Percentiles rank a stretch among this genome's conserved stretches.
Evolutionary conservation across 108 stramenopile genomes (phyloP).

Genomic region (Cyclotella choctawhatcheeana): DNA sequence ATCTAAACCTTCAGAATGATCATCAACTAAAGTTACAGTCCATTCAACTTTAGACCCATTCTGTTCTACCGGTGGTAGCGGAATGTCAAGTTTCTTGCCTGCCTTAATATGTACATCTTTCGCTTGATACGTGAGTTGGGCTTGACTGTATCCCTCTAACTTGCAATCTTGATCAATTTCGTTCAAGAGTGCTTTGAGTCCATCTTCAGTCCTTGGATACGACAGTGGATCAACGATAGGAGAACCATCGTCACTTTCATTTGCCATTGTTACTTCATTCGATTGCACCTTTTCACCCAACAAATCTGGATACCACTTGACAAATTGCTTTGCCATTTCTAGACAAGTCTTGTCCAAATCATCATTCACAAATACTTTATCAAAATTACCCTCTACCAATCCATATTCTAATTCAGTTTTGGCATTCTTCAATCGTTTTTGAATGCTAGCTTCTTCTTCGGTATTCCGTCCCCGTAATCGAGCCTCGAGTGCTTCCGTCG

Average conservation of each 20-base stretch:
- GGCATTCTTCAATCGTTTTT: slow-evolving; percentile 86
- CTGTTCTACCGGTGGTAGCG: slow-evolving; percentile 41
- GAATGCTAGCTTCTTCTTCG: slow-evolving; percentile 89
- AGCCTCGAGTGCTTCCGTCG: slow-evolving; percentile 87
- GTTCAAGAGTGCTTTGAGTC: slow-evolving; percentile 25
- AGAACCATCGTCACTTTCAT: slow-evolving; percentile 8
- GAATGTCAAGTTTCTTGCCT: slow-evolving; percentile 32
- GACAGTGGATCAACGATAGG: slow-evolving; percentile 40
- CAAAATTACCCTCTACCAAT: slow-evolving; percentile 66
- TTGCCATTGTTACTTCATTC: neutral
- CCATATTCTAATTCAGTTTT: slow-evolving; percentile 92
- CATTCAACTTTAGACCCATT: slow-evolving; percentile 41
- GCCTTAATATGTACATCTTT: slow-evolving; percentile 26
- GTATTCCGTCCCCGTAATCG: slow-evolving; percentile 91
- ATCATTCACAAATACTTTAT: slow-evolving; percentile 56
- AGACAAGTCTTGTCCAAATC: slow-evolving; percentile 69
- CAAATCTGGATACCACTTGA: slow-evolving; percentile 64
- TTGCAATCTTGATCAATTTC: slow-evolving; percentile 42
- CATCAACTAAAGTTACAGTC: slow-evolving; percentile 36
- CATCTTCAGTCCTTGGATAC: slow-evolving; percentile 32
- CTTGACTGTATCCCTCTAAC: slow-evolving; percentile 32
- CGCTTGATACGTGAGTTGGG: slow-evolving; percentile 33
- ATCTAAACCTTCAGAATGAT: slow-evolving; percentile 39
- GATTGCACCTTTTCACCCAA: no score
- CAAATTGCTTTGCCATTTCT: slow-evolving; percentile 56